Evolutionary conservation across 2,329 filamentous ascomycete genomes (phyloP), one percentile per base, ranked within the genome.

Genomic region (Cytospora leucostoma): DNA sequence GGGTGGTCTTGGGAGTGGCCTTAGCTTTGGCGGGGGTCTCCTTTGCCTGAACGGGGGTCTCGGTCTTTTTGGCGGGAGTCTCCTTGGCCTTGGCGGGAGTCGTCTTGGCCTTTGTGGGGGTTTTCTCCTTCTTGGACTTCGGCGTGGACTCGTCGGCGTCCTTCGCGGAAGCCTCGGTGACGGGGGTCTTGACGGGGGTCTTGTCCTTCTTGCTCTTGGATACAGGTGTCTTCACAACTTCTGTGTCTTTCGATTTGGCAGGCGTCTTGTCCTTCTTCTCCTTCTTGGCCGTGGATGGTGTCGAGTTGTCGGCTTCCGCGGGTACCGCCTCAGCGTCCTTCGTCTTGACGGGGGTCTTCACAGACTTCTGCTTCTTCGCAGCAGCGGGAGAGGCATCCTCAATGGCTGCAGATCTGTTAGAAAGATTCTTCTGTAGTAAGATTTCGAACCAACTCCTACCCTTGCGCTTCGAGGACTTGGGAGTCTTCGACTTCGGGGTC

Each of bases 401-500:
- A 5, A 35, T 53, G 21, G 64, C 64, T 66, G 17, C 17, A 7
- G 6, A 54, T 44, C 10, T 7, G 1, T 63, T 5, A 60, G 61
- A 50, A 37, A 35, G 15, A 2, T 44, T 32, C 4, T 27, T n/a
- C 4, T n/a, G 4, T 12, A 34, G n/a, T n/a, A 2, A 13, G 15
- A n/a, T 10, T 19, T 7, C n/a, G 11, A 40, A 4, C 4, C 12
- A 11, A 40, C 15, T n/a, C 64, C 61, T 44, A 65, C 64, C 64
- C 61, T 65, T 65, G 15, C 64, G 61, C 61, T 65, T 65, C 7
- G 64, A 57, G 38, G 61, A 44, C 34, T 63, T 63, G 47, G 61
- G 61, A 7, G 61, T 65, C 61, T 65, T 65, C 33, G 61, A n/a
- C 59, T 65, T 65, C 7, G 64, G 61, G 13, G 61, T 65, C 53